Conservation (phyloP, 202 grass and related monocot species). For the Musa balbisiana region DNA sequence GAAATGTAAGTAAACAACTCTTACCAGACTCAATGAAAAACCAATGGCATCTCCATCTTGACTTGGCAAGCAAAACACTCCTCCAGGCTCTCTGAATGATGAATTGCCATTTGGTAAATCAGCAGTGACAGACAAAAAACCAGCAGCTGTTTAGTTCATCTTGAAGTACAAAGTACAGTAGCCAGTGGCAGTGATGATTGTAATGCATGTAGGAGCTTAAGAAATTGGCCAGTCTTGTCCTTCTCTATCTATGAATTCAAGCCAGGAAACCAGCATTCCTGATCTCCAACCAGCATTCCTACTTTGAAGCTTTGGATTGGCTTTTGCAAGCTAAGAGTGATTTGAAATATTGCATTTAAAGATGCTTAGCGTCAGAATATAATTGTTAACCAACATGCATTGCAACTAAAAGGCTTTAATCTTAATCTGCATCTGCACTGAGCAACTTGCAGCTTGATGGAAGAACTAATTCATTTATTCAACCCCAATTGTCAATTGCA, state of each 20-base stretch:
- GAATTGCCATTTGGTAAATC: constrained; percentile 6
- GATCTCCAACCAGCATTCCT: too few relatives aligned
- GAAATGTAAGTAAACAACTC: not conserved
- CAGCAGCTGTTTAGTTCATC: not conserved
- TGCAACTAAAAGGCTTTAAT: too few relatives aligned
- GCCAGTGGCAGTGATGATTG: not conserved
- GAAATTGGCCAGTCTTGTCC: not conserved
- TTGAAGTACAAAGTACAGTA: not conserved
- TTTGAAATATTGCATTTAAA: too few relatives aligned
- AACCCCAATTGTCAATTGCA: too few relatives aligned
- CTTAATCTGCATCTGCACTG: too few relatives aligned
- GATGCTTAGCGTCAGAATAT: too few relatives aligned
- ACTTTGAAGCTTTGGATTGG: too few relatives aligned
- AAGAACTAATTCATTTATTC: too few relatives aligned
- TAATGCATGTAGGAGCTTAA: not conserved
- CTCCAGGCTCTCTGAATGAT: not conserved
- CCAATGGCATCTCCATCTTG: not conserved
- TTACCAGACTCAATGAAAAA: not conserved
- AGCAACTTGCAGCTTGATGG: too few relatives aligned
- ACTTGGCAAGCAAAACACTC: constrained; percentile 6
- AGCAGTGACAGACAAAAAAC: not conserved
- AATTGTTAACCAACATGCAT: too few relatives aligned
- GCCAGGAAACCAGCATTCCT: too few relatives aligned
- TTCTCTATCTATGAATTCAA: not conserved
- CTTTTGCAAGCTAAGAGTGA: too few relatives aligned